A percentile compares a stretch with the other conserved stretches of the same genome.
These are phyloP conservation scores for Grigorovia jiainica DNA, from an alignment of 805 yeast species.

Conservation along the genomic window DNA sequence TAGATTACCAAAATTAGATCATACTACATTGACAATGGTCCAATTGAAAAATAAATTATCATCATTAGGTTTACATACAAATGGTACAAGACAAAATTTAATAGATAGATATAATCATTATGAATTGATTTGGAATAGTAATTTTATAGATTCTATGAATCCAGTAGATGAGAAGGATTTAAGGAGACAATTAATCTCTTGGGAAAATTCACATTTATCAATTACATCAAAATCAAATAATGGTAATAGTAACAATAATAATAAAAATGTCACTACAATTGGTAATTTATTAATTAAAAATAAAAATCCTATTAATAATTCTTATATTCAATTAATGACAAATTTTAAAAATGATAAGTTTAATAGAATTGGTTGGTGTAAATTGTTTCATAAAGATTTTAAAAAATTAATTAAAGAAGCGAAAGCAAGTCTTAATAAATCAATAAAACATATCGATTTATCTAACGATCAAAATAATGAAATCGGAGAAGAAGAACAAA, in stretches of 20 bases:
- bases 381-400: constrained; percentile 33
- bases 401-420: constrained; percentile 32
- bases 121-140: constrained; percentile 70
- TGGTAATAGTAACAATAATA: no score
- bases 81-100: constrained; percentile 54
- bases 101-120: constrained; percentile 71
- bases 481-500: neutral
- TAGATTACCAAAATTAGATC: constrained; percentile 57
- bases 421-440: constrained; percentile 15
- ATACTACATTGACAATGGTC: constrained; percentile 45
- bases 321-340: constrained; percentile 14
- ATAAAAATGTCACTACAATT: no score
- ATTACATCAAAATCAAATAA: constrained; percentile 11
- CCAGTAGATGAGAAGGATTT: constrained; percentile 54
- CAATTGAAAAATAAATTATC: constrained; percentile 53
- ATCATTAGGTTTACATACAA: constrained; percentile 44
- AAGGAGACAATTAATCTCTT: constrained; percentile 45
- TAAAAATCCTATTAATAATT: constrained; percentile 5
- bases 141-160: constrained; percentile 52
- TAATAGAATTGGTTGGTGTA: constrained; percentile 37
- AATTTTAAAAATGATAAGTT: constrained; percentile 39
- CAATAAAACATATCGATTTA: constrained; percentile 3
- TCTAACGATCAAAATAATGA: neutral
- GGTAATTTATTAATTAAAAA: constrained; percentile 22
- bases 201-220: constrained; percentile 44